A percentile compares a stretch with the other conserved stretches of the same genome.
phyloP scores from a whole-genome alignment of 23 red algal genomes.

The Cyanidioschyzon merolae region DNA sequence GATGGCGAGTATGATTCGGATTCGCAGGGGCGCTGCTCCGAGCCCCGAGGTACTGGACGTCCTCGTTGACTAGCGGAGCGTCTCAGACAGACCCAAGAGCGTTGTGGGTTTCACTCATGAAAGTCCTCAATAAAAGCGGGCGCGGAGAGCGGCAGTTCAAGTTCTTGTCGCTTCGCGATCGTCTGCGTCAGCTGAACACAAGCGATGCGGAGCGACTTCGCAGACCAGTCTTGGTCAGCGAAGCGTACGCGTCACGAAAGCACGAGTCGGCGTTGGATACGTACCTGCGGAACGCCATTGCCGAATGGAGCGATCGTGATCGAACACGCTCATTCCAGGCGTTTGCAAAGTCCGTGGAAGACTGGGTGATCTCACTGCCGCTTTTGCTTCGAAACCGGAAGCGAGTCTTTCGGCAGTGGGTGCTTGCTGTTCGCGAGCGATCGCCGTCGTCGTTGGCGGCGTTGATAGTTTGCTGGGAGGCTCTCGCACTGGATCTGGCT shows the following conservation, averaged over 20 bases:
- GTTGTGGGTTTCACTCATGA: neutral
- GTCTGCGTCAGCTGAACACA: neutral
- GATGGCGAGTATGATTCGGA: neutral
- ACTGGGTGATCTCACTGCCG: conserved; percentile 2
- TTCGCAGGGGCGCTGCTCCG: neutral
- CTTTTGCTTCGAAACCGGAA: neutral
- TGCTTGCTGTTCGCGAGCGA: neutral
- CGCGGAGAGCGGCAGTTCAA: neutral
- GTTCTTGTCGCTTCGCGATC: neutral
- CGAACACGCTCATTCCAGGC: neutral
- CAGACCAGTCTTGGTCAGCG: neutral
- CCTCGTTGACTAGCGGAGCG: neutral
- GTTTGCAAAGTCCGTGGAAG: neutral
- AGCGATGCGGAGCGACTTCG: neutral
- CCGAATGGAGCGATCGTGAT: neutral
- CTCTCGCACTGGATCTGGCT: neutral
- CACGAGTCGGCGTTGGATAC: neutral
- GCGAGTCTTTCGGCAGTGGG: conserved; percentile 2
- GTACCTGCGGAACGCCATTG: neutral
- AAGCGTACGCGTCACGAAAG: neutral
- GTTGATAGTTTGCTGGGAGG: neutral
- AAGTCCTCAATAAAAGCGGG: neutral
- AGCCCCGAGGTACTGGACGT: neutral
- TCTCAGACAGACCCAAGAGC: neutral
- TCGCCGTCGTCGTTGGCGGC: neutral